phyloP scores from a whole-genome alignment of 306 rosid species.

The Lagenaria siceraria region DNA sequence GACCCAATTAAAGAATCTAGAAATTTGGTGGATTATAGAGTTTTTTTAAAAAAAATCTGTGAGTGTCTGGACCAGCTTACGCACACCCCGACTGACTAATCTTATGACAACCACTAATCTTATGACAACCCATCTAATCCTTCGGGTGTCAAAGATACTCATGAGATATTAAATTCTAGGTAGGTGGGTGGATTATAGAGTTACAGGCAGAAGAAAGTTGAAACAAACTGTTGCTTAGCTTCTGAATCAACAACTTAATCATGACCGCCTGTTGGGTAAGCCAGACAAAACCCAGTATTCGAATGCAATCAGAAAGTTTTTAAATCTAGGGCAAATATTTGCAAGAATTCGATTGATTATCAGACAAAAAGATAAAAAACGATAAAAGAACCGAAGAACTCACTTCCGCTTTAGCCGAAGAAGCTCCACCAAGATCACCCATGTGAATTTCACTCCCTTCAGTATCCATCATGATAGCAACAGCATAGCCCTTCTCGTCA shows the following conservation, averaged over 20 bases:
- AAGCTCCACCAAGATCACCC: constrained; percentile 92
- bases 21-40: not conserved
- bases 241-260: not conserved
- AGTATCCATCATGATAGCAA: constrained; percentile 96
- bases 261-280: not conserved
- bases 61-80: no score
- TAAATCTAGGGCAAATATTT: not conserved
- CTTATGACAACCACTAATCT: no score
- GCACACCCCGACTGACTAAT: no score
- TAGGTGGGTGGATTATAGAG: no score
- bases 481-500: constrained; percentile 82
- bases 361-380: not conserved
- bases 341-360: not conserved
- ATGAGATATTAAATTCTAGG: no score
- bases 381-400: not conserved
- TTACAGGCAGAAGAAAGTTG: not conserved
- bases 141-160: no score
- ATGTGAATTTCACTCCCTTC: constrained; percentile 99
- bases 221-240: not conserved
- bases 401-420: constrained; percentile 77
- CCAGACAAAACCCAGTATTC: not conserved
- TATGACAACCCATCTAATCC: no score
- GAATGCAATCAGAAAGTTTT: not conserved
- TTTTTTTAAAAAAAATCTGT: no score
- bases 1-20: not conserved